phyloP scores from a whole-genome alignment of 805 yeast species.

The Kuraishia hungarica region DNA sequence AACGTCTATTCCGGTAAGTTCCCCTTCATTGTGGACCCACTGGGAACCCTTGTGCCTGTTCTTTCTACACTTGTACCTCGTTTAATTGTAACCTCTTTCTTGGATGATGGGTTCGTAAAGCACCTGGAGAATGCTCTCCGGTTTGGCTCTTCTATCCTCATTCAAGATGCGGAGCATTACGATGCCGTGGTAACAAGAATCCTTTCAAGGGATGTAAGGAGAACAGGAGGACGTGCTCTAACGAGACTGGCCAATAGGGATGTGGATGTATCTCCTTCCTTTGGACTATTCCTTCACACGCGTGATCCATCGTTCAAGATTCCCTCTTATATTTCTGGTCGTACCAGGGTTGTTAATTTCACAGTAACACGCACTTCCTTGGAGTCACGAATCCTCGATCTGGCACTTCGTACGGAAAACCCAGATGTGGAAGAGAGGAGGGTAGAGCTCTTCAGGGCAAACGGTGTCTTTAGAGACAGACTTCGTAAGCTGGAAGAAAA shows the following conservation, averaged over 20 bases:
- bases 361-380: slow-evolving; percentile 62
- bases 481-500: slow-evolving; percentile 49
- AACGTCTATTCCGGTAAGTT: slow-evolving; percentile 15
- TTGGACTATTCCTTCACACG: slow-evolving; percentile 53
- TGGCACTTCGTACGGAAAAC: slow-evolving; percentile 40
- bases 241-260: slow-evolving; percentile 53
- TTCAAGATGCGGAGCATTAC: slow-evolving; percentile 73
- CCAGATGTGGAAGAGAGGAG: slow-evolving; percentile 65
- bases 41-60: slow-evolving; percentile 34
- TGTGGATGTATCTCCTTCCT: slow-evolving; percentile 59
- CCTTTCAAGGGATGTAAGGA: slow-evolving; percentile 48
- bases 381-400: slow-evolving; percentile 52
- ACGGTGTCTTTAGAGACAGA: slow-evolving; percentile 48
- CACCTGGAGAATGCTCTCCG: slow-evolving; percentile 73
- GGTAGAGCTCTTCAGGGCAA: slow-evolving; percentile 40
- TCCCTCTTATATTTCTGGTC: slow-evolving; percentile 48
- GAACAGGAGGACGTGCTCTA: slow-evolving; percentile 62
- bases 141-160: slow-evolving; percentile 70
- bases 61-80: slow-evolving; percentile 27
- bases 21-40: slow-evolving; percentile 72
- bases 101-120: slow-evolving; percentile 56
- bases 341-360: slow-evolving; percentile 62
- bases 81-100: slow-evolving; percentile 56
- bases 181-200: slow-evolving; percentile 68
- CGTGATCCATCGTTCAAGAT: slow-evolving; percentile 41